A percentile compares a stretch with the other conserved stretches of the same genome.
Evolutionary conservation across 306 rosid genomes (phyloP).

Genomic region (Quercus cerris): DNA sequence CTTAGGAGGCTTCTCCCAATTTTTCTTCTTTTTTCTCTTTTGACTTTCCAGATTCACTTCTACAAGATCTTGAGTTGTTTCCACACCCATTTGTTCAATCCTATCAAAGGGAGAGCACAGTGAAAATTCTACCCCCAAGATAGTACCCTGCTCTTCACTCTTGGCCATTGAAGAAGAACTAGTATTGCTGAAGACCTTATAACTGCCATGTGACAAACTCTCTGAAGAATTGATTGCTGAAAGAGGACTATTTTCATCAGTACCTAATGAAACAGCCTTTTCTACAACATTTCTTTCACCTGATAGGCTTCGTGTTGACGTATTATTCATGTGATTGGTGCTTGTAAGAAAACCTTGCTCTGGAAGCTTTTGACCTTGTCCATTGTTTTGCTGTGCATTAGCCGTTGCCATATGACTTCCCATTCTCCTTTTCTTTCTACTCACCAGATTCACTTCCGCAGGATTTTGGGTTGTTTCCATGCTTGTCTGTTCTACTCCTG

Average conservation of each 20-base stretch:
- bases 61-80: background rate
- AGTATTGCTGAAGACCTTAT: conserved; percentile 1
- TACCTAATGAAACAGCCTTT: conserved; percentile 9
- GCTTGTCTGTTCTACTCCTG: conserved; percentile 10
- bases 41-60: conserved; percentile 8
- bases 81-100: conserved; percentile 7
- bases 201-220: background rate
- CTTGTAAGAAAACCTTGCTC: conserved; percentile 17
- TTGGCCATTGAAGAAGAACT: conserved; percentile 20
- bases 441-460: conserved; percentile 5
- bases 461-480: conserved; percentile 4
- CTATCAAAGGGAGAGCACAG: conserved; percentile 10
- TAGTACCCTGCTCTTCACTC: conserved; percentile 22
- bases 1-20: conserved; percentile 15
- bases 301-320: conserved; percentile 11
- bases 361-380: conserved; percentile 16
- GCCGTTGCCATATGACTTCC: conserved; percentile 20
- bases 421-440: conserved; percentile 16
- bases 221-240: background rate
- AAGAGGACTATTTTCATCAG: background rate
- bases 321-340: conserved; percentile 9
- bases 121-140: background rate
- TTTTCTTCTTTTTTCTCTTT: conserved; percentile 19
- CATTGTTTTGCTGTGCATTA: conserved; percentile 3
- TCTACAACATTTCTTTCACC: conserved; percentile 8